These are phyloP conservation scores for Fraxinus americana DNA, from an alignment of 257 asterid genomes.

Conservation along the genomic window DNA sequence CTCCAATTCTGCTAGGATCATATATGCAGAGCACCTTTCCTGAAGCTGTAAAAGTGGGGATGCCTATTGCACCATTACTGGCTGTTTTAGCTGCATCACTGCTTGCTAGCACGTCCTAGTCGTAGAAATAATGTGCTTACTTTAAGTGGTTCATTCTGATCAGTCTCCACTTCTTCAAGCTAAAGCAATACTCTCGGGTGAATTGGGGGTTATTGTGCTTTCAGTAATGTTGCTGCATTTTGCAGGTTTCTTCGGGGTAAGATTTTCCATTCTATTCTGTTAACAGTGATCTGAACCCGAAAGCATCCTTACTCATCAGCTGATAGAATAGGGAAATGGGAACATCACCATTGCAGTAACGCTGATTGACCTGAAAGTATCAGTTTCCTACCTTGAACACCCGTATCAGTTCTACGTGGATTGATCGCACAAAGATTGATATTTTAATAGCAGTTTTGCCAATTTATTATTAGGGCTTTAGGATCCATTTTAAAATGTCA, in stretches of 20 bases:
- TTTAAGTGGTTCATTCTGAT: constrained; percentile 26
- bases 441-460: background rate
- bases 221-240: constrained; percentile 72
- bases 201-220: constrained; percentile 62
- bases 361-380: background rate
- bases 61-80: constrained; percentile 73
- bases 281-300: background rate
- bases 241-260: constrained; percentile 88
- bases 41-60: constrained; percentile 47
- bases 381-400: background rate
- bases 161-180: constrained; percentile 43
- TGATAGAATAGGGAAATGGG: background rate
- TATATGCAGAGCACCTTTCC: constrained; percentile 69
- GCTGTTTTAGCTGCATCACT: constrained; percentile 76
- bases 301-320: background rate
- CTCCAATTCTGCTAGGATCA: constrained; percentile 84
- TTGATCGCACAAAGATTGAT: background rate
- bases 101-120: constrained; percentile 76
- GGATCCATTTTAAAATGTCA: too few relatives aligned
- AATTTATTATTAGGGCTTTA: too few relatives aligned
- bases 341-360: background rate
- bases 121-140: background rate
- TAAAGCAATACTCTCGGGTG: constrained; percentile 55
- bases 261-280: constrained; percentile 20
- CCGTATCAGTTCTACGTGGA: background rate